phyloP scores from a whole-genome alignment of 2,329 filamentous ascomycete species.

The Penicillium carneum region DNA sequence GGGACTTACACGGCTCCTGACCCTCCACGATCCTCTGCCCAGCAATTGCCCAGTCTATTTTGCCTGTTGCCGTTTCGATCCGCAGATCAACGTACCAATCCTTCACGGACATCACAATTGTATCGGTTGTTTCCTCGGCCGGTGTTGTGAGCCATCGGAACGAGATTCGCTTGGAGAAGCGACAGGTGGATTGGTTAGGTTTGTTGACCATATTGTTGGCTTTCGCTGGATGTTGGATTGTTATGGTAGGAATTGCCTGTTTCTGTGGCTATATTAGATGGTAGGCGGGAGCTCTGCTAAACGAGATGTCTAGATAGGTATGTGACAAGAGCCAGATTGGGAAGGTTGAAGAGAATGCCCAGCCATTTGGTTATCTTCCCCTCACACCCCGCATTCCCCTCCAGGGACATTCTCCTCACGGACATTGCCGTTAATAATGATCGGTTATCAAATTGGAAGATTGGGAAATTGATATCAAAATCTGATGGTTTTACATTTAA shows the following conservation, averaged over 20 bases:
- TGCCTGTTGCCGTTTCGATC: constrained; percentile 45
- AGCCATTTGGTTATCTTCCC: constrained; percentile 27
- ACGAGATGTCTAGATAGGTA: background rate
- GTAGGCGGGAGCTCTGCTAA: background rate
- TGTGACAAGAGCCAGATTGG: constrained; percentile 13
- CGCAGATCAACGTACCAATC: constrained; percentile 56
- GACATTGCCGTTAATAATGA: background rate
- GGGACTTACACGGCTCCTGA: constrained; percentile 44
- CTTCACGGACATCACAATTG: constrained; percentile 53
- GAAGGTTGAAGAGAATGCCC: constrained; percentile 26
- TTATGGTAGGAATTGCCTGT: background rate
- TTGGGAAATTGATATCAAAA: too few relatives aligned
- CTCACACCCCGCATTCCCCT: constrained; percentile 30
- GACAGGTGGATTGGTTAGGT: constrained; percentile 22
- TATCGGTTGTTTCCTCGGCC: constrained; percentile 54
- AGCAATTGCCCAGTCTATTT: constrained; percentile 56
- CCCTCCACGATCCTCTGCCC: constrained; percentile 51
- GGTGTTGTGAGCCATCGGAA: constrained; percentile 54
- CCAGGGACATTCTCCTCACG: background rate
- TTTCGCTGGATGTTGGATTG: background rate
- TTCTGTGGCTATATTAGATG: background rate
- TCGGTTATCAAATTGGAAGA: background rate
- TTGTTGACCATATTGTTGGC: constrained; percentile 22
- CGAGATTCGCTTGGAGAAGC: constrained; percentile 52
- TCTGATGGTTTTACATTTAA: background rate